Evolutionary conservation across 768 basidiomycete species (phyloP), one percentile per base, ranked within the genome.

Genomic region (Russula emetica): DNA sequence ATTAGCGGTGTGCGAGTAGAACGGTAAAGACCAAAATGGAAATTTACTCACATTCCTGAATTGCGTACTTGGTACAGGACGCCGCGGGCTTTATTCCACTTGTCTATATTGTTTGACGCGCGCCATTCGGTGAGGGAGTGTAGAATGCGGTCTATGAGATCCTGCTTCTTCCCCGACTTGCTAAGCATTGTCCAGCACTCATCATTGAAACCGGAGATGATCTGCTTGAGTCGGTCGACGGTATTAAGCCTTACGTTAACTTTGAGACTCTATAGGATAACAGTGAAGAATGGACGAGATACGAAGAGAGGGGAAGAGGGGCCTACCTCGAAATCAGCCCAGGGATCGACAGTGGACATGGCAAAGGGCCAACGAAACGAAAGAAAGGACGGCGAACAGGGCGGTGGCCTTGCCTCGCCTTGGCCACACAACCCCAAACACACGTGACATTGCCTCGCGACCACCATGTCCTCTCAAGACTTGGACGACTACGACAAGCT

Each of bases 101-200:
- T 84, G 68, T 87, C 88, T 55, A 81, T 76, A 61, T 79, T 77
- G 71, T 82, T 83, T 1, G 75, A 72, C 57, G 73, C 72, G 71
- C 82, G 82, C 86, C 88, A 91, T 57, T 70, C 62, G 64, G 88
- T 85, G 69, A 93, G 74, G 66, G 80, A 77, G 9, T 69, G 68
- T 51, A 82, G 74, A 65, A 94, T 86, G 66, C 89, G 82, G 72
- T 92, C 88, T 71, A 92, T 91, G 53, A 93, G 82, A 38, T 93
- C 92, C 69, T 91, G 88, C 72, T 94, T 94, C 78, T 89, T 92
- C 30, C 92, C 92, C 13, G 88, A 80, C 74, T 90, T 91, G 59
- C 82, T 78, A 32, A 92, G 77, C 69, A 81, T 80, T 5, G 83
- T 82, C 58, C 76, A 76, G 71, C 90, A 92, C 73, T 91, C 86